Percentiles rank a stretch among this genome's conserved stretches.
Evolutionary conservation across 768 basidiomycete genomes (phyloP).

Genomic region (Leccinum arenicola): DNA sequence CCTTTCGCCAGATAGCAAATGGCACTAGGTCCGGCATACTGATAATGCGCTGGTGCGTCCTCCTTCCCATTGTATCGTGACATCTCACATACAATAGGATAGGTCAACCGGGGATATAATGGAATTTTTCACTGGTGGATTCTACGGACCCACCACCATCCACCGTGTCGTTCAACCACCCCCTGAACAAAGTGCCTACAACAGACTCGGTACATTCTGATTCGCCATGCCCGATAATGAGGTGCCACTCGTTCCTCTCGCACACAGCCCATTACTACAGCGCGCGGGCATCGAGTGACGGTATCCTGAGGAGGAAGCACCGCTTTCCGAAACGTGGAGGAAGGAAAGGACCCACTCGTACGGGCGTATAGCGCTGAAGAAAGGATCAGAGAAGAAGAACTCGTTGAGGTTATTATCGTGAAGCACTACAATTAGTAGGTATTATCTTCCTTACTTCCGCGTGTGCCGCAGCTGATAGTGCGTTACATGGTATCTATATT

Average conservation of each 20-base stretch:
- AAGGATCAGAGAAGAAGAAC: constrained; percentile 41
- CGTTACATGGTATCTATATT: background rate
- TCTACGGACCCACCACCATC: constrained; percentile 55
- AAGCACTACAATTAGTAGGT: constrained; percentile 53
- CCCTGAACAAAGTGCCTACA: constrained; percentile 42
- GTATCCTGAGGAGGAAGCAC: constrained; percentile 39
- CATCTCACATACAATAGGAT: background rate
- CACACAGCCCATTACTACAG: constrained; percentile 48
- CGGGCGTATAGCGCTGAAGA: constrained; percentile 43
- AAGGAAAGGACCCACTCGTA: constrained; percentile 49
- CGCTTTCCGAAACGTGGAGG: constrained; percentile 50
- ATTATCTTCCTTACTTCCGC: background rate
- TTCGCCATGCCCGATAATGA: constrained; percentile 53
- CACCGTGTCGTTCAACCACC: constrained; percentile 62
- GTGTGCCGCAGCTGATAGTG: background rate
- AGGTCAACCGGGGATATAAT: constrained; percentile 59
- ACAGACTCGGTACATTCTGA: constrained; percentile 56
- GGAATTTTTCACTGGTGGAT: constrained; percentile 57
- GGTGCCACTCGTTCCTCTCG: constrained; percentile 42
- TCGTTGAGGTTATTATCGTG: constrained; percentile 51
- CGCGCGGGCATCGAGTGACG: constrained; percentile 38
- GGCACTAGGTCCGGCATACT: constrained; percentile 58
- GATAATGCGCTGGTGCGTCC: constrained; percentile 50
- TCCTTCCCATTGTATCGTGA: background rate
- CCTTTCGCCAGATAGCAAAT: constrained; percentile 46